phyloP scores from a whole-genome alignment of 2,329 filamentous ascomycete genomes.

The Aspergillus latus region DNA sequence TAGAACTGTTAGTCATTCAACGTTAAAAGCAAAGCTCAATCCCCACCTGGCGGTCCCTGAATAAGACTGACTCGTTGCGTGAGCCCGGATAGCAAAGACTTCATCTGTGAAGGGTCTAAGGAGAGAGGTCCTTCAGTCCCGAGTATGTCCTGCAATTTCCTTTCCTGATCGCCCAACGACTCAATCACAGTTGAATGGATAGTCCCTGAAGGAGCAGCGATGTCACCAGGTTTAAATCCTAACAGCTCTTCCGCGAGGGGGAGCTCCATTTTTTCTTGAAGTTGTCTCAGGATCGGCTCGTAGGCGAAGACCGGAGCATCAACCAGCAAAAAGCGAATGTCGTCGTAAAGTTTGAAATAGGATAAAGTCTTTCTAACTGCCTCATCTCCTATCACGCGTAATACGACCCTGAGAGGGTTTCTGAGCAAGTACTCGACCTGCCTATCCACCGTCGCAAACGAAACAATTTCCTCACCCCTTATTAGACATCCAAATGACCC shows the following conservation, averaged over 20 bases:
- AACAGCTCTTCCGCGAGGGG: conserved; percentile 59
- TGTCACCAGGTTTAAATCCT: conserved; percentile 25
- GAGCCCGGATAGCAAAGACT: conserved; percentile 58
- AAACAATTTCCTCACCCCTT: conserved; percentile 51
- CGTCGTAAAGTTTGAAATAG: conserved; percentile 37
- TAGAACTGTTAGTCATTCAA: background rate
- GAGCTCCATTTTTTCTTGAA: conserved; percentile 58
- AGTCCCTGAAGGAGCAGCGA: conserved; percentile 13
- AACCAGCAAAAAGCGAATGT: conserved; percentile 57
- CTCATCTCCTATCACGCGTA: conserved; percentile 53
- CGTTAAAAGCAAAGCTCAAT: background rate
- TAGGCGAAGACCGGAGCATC: conserved; percentile 68
- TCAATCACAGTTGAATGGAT: conserved; percentile 14
- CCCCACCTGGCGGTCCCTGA: conserved; percentile 68
- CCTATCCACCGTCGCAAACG: conserved; percentile 61
- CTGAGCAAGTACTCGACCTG: conserved; percentile 47
- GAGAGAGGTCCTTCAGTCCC: conserved; percentile 31
- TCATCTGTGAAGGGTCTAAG: conserved; percentile 57
- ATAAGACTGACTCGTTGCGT: conserved; percentile 59
- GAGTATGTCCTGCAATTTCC: conserved; percentile 32
- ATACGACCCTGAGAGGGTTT: conserved; percentile 48
- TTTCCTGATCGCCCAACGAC: conserved; percentile 21
- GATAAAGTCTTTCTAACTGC: conserved; percentile 51
- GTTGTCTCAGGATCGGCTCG: conserved; percentile 62
- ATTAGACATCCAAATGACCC: conserved; percentile 64